Evolutionary conservation across 2,329 filamentous ascomycete genomes (phyloP), one percentile per base, ranked within the genome.

Genomic region (Sporothrix schenckii): DNA sequence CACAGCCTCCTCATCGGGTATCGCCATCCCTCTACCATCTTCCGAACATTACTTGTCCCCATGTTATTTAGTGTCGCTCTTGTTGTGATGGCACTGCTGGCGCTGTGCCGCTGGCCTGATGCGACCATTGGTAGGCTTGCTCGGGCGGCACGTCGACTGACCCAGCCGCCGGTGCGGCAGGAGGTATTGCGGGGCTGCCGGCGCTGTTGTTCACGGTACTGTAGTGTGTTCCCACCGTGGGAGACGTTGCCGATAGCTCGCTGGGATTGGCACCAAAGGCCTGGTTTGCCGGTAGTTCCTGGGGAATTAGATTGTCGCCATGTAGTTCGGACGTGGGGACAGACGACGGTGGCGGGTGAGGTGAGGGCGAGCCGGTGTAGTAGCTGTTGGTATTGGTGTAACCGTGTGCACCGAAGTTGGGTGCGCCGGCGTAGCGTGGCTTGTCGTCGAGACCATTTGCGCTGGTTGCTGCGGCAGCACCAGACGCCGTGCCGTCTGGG

Each of bases 231-330:
- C 50, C 27, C 2, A 66, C 49, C 1, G 63, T 53, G 27, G 63
- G 63, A 4, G 63, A 52, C 9, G 52, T 58, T 11, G 66, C 67
- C 2, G 54, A 49, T 27, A 69, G 67, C 27, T 69, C 67, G 50
- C 58, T 54, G 4, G 60, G 60, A 16, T 27, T 19, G 21, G 19
- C 39, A 24, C 49, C 61, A 52, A 50, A 50, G 44, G 61, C 47
- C 44, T 21, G 16, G 56, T 5, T 50, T 3, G 47, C 67, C 13
- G 61, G 61, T 11, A 72, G 68, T 54, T 72, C 70, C 24, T 70
- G 68, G 10, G 67, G 50, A 49, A 27, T 10, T 9, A 10, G 1
- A 9, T 30, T 14, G 19, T 61, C 53, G 34, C 67, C 61, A 19
- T 66, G 61, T 44, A 72, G 70, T 24, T 70, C 70, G 6, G 53